Evolutionary conservation across 495 filamentous ascomycete species (phyloP).

Genomic region (Annulohypoxylon moriforme): DNA sequence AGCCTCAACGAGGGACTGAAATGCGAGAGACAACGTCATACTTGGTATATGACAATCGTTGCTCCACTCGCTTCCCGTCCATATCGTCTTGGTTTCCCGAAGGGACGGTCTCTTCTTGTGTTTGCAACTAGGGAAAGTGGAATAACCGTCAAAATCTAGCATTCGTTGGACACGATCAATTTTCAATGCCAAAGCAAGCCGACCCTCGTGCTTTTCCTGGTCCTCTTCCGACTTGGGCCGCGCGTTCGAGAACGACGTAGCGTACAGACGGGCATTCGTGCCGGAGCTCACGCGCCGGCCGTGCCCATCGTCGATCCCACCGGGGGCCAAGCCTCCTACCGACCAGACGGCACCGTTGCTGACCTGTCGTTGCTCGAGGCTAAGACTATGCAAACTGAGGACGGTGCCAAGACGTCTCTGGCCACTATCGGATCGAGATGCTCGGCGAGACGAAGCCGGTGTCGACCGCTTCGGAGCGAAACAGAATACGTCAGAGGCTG

Average conservation of each 20-base stretch:
- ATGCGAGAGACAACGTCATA: slow-evolving; percentile 51
- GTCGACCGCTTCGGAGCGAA: slow-evolving; percentile 55
- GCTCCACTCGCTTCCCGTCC: slow-evolving; percentile 72
- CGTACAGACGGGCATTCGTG: slow-evolving; percentile 79
- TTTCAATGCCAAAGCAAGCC: slow-evolving; percentile 85
- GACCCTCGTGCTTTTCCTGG: slow-evolving; percentile 74
- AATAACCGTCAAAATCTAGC: slow-evolving; percentile 61
- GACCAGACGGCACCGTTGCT: slow-evolving; percentile 83
- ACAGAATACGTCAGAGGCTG: slow-evolving; percentile 75
- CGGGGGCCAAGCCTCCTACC: slow-evolving; percentile 74
- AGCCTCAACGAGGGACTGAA: neutral
- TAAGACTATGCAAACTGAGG: slow-evolving; percentile 48
- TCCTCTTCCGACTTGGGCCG: slow-evolving; percentile 58
- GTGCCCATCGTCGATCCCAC: slow-evolving; percentile 69
- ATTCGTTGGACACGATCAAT: slow-evolving; percentile 75
- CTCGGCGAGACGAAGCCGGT: slow-evolving; percentile 43
- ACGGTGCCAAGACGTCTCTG: slow-evolving; percentile 52
- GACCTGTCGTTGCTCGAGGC: slow-evolving; percentile 57
- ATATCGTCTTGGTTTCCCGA: slow-evolving; percentile 51
- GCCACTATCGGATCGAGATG: slow-evolving; percentile 48
- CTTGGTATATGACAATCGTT: slow-evolving; percentile 60
- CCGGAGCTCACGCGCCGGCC: slow-evolving; percentile 73
- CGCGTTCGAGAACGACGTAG: slow-evolving; percentile 69
- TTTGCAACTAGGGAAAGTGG: slow-evolving; percentile 45
- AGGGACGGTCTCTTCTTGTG: slow-evolving; percentile 24